Conservation (phyloP, 2,329 filamentous ascomycete genomes). For the Sphaerulina vaccinii region DNA sequence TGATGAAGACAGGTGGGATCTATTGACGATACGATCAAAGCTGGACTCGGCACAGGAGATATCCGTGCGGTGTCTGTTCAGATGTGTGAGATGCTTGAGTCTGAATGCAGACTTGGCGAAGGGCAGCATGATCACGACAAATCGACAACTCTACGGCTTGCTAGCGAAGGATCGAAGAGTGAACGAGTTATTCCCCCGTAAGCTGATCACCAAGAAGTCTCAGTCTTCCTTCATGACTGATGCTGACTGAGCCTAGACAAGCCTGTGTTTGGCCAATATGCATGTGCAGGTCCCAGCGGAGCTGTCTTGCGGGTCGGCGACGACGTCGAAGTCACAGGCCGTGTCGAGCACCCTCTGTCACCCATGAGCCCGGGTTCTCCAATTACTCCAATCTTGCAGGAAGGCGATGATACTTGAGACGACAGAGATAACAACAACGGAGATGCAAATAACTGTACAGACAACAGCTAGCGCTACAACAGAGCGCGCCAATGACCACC, state of each 20-base stretch:
- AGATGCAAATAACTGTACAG: neutral
- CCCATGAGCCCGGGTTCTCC: slow-evolving; percentile 45
- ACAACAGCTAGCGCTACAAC: too few relatives aligned
- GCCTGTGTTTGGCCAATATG: slow-evolving; percentile 39
- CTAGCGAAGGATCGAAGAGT: slow-evolving; percentile 36
- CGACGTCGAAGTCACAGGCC: slow-evolving; percentile 34
- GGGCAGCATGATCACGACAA: slow-evolving; percentile 36
- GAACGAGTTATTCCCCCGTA: slow-evolving; percentile 36
- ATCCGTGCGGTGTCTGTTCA: slow-evolving; percentile 35
- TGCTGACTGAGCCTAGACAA: slow-evolving; percentile 29
- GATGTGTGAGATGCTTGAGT: slow-evolving; percentile 34
- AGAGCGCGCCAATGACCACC: too few relatives aligned
- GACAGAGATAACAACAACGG: neutral
- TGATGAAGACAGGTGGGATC: slow-evolving; percentile 37
- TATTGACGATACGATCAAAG: slow-evolving; percentile 35
- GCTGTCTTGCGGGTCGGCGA: slow-evolving; percentile 36
- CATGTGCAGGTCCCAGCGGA: slow-evolving; percentile 37
- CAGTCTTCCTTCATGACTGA: too few relatives aligned
- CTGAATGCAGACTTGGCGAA: slow-evolving; percentile 36
- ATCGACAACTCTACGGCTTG: slow-evolving; percentile 36
- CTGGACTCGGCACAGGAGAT: slow-evolving; percentile 33
- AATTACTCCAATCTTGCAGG: slow-evolving; percentile 17
- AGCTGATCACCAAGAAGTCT: slow-evolving; percentile 10
- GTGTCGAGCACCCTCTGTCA: slow-evolving; percentile 22
- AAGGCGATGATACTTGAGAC: slow-evolving; percentile 8